Percentiles rank a stretch among this genome's conserved stretches.
phyloP scores from a whole-genome alignment of 169 alveolate genomes.

The Cystoisospora suis region DNA sequence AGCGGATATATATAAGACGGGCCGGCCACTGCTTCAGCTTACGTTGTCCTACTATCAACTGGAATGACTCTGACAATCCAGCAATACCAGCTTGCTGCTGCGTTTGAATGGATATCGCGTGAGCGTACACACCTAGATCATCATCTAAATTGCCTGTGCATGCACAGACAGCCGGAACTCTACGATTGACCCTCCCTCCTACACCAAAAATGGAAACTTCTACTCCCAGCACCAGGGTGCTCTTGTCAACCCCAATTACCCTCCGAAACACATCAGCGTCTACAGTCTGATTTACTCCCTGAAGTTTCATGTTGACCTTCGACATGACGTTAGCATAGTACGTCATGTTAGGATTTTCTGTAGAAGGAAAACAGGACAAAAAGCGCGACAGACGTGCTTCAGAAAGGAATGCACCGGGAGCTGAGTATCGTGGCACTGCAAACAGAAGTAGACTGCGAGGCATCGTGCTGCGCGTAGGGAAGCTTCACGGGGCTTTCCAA shows the following conservation, averaged over 20 bases:
- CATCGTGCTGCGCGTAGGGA: too few relatives aligned
- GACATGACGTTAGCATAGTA: conserved; percentile 2
- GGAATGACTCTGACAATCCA: not conserved
- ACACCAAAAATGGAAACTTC: not conserved
- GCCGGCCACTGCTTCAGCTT: conserved; percentile 2
- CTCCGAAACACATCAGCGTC: not conserved
- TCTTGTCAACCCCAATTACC: not conserved
- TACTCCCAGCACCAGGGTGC: not conserved
- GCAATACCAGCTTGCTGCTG: not conserved
- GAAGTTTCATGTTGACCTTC: not conserved
- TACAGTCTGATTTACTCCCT: not conserved
- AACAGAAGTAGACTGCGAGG: too few relatives aligned
- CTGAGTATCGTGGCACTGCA: too few relatives aligned
- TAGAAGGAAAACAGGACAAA: not conserved
- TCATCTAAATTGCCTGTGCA: not conserved
- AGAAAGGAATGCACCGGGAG: too few relatives aligned
- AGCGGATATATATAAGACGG: not conserved
- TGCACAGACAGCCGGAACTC: not conserved
- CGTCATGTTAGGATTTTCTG: not conserved
- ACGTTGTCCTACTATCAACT: not conserved
- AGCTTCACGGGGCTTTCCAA: too few relatives aligned
- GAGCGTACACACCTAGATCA: conserved; percentile 4
- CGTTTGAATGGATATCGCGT: not conserved
- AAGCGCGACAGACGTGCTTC: not conserved
- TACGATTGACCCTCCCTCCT: not conserved